A percentile compares a stretch with the other conserved stretches of the same genome.
These are phyloP conservation scores for Prunus mira DNA, from an alignment of 306 rosid genomes.

Conservation along the genomic window DNA sequence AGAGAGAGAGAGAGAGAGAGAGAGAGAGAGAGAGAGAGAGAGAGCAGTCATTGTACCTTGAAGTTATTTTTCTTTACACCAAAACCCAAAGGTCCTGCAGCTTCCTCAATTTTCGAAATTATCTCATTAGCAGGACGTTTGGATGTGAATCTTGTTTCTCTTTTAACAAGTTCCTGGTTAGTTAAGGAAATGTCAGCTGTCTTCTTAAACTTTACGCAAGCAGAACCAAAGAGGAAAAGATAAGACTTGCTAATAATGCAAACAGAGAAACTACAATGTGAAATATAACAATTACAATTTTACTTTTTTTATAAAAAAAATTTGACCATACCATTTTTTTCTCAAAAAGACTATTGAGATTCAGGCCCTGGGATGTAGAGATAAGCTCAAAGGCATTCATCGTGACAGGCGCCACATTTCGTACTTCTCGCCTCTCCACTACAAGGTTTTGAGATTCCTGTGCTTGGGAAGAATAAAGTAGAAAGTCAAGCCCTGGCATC, in stretches of 20 bases:
- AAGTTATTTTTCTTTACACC: slow-evolving; percentile 82
- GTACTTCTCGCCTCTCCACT: slow-evolving; percentile 67
- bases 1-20: not conserved
- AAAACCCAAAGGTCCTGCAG: slow-evolving; percentile 86
- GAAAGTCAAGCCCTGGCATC: slow-evolving; percentile 19
- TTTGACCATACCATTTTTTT: slow-evolving; percentile 77
- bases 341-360: slow-evolving; percentile 80
- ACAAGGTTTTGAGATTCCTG: slow-evolving; percentile 71
- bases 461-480: slow-evolving; percentile 15
- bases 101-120: slow-evolving; percentile 67
- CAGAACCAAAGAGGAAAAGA: not conserved
- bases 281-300: not conserved
- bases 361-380: slow-evolving; percentile 90
- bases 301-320: not conserved
- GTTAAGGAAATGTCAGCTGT: slow-evolving; percentile 14
- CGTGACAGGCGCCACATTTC: slow-evolving; percentile 56
- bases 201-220: not conserved
- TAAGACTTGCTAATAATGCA: slow-evolving; percentile 1
- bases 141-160: slow-evolving; percentile 90
- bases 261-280: slow-evolving; percentile 7
- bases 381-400: slow-evolving; percentile 98
- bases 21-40: slow-evolving; percentile 5
- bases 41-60: slow-evolving; percentile 49
- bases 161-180: slow-evolving; percentile 72
- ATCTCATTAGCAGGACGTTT: slow-evolving; percentile 86